Percentiles rank a stretch among this genome's conserved stretches.
Evolutionary conservation across 768 basidiomycete species (phyloP).

Genomic region (Boletus tomentosulus): DNA sequence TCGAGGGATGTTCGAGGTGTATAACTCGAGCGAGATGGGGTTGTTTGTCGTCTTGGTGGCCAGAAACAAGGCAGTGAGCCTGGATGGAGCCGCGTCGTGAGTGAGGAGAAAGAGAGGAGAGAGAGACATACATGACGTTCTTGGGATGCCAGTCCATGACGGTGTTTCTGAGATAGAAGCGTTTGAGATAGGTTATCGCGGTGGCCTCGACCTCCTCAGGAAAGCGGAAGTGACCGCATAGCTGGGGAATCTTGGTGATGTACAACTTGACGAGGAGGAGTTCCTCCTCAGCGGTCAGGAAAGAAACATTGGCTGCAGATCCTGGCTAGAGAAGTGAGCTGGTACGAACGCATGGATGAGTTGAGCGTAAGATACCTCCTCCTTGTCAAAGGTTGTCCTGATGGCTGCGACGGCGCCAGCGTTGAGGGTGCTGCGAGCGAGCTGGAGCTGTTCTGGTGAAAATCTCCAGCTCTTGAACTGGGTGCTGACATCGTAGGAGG

Average conservation of each 20-base stretch:
- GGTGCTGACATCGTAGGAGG: constrained; percentile 74
- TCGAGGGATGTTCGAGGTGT: constrained; percentile 78
- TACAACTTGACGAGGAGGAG: constrained; percentile 86
- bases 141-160: constrained; percentile 99
- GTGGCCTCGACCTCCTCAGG: constrained; percentile 93
- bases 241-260: constrained; percentile 75
- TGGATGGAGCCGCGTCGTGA: constrained; percentile 29
- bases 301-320: constrained; percentile 67
- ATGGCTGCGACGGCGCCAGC: constrained; percentile 73
- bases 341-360: not conserved
- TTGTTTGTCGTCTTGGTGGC: constrained; percentile 98
- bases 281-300: constrained; percentile 77
- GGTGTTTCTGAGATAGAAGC: constrained; percentile 96
- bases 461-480: constrained; percentile 90
- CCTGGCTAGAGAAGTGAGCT: constrained; percentile 50
- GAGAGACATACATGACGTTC: constrained; percentile 82
- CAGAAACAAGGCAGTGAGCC: constrained; percentile 93
- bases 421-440: constrained; percentile 67
- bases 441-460: constrained; percentile 59
- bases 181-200: constrained; percentile 86
- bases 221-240: constrained; percentile 83
- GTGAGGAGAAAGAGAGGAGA: not conserved
- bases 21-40: constrained; percentile 82
- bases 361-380: constrained; percentile 52
- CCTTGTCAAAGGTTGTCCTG: constrained; percentile 68